Percentiles rank a stretch among this genome's conserved stretches.
These are phyloP conservation scores for Paraurostyla sp. DNA, from an alignment of 73 alveolate species.

Conservation along the genomic window DNA sequence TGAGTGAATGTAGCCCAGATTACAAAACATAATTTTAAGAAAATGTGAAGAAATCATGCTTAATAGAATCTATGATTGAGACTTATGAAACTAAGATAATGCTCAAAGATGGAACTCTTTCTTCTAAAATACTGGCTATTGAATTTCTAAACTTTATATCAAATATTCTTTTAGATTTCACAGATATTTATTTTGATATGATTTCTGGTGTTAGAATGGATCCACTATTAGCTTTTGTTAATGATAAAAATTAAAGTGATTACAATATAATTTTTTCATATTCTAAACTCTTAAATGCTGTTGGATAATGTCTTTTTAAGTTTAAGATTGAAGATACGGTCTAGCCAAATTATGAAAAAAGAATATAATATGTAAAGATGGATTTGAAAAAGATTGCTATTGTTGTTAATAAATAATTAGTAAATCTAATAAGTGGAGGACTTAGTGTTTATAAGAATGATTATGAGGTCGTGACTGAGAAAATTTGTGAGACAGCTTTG, in stretches of 20 bases:
- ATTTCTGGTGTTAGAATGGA: conserved; percentile 34
- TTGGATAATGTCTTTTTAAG: conserved; percentile 13
- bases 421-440: background rate
- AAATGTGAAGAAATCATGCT: background rate
- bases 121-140: background rate
- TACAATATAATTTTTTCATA: background rate
- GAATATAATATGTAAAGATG: background rate
- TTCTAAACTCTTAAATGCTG: conserved; percentile 14
- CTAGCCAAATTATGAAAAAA: background rate
- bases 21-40: background rate
- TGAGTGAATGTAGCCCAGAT: background rate
- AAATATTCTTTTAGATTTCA: background rate
- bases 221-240: conserved; percentile 14
- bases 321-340: background rate
- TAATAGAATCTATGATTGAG: conserved; percentile 29
- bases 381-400: background rate
- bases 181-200: conserved; percentile 29
- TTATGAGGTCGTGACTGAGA: conserved; percentile 1
- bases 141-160: background rate
- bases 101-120: background rate
- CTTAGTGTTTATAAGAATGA: background rate
- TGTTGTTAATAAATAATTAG: background rate
- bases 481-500: background rate
- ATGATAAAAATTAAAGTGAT: background rate
- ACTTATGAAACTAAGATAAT: background rate